Evolutionary conservation across 768 basidiomycete species (phyloP).

Genomic region (Leccinum sublutescens): DNA sequence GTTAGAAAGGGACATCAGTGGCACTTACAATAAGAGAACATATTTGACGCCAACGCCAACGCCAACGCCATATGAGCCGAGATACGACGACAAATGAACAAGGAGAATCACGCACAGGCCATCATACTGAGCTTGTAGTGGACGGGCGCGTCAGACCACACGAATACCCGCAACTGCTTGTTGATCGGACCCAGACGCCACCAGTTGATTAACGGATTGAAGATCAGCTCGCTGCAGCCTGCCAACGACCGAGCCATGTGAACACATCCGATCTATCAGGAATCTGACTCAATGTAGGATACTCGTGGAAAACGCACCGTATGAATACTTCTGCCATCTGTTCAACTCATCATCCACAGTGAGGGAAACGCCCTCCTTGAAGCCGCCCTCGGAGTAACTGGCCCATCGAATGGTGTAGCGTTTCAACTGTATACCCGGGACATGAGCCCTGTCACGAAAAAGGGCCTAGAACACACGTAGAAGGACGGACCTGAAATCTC

Average conservation of each 20-base stretch:
- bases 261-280: conserved; percentile 12
- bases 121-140: conserved; percentile 76
- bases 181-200: conserved; percentile 79
- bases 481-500: conserved; percentile 41
- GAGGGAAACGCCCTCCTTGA: conserved; percentile 93
- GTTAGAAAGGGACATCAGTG: conserved; percentile 1
- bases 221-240: conserved; percentile 58
- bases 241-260: conserved; percentile 28
- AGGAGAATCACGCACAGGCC: conserved; percentile 40
- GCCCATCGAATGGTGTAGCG: conserved; percentile 52
- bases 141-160: conserved; percentile 76
- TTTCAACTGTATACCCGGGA: conserved; percentile 14
- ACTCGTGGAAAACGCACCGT: conserved; percentile 41
- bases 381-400: conserved; percentile 83
- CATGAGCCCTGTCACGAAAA: neutral
- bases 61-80: conserved; percentile 6
- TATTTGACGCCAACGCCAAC: conserved; percentile 32
- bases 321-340: conserved; percentile 88
- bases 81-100: neutral
- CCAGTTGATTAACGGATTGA: conserved; percentile 81
- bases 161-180: conserved; percentile 70
- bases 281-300: conserved; percentile 36
- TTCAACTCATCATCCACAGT: conserved; percentile 94
- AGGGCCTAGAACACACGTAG: neutral
- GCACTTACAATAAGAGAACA: conserved; percentile 52